These are phyloP conservation scores for Aspergillus awamori DNA, from an alignment of 2,329 filamentous ascomycete genomes.

Conservation along the genomic window DNA sequence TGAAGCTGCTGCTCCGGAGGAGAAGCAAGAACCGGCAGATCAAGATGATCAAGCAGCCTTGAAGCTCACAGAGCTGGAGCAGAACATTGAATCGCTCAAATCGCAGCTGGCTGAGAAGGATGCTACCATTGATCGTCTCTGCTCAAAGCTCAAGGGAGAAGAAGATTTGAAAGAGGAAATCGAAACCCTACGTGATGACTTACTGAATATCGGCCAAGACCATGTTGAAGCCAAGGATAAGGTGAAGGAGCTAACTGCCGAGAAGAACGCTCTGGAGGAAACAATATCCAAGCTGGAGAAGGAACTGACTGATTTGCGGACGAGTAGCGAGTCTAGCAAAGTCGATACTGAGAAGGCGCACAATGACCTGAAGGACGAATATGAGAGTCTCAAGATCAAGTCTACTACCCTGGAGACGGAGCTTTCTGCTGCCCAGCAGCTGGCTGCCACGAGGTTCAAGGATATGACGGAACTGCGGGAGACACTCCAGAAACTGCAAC, in stretches of 20 bases:
- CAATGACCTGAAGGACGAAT: constrained; percentile 62
- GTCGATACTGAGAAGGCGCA: constrained; percentile 56
- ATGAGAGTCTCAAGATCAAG: constrained; percentile 72
- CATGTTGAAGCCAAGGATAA: constrained; percentile 81
- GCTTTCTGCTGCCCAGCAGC: constrained; percentile 79
- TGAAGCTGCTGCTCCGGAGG: constrained; percentile 19
- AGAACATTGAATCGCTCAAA: constrained; percentile 40
- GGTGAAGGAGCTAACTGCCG: constrained; percentile 67
- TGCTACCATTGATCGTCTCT: constrained; percentile 70
- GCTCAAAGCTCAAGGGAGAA: constrained; percentile 71
- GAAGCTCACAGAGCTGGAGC: constrained; percentile 36
- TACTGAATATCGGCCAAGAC: constrained; percentile 77
- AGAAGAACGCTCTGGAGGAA: constrained; percentile 68
- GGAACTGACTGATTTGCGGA: constrained; percentile 63
- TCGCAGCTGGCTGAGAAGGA: constrained; percentile 61
- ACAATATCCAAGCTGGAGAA: constrained; percentile 70
- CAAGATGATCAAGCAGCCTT: constrained; percentile 35
- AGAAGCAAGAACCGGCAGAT: constrained; percentile 28
- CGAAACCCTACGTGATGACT: constrained; percentile 76
- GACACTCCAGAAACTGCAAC: constrained; percentile 79
- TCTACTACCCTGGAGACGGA: constrained; percentile 75
- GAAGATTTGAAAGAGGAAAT: constrained; percentile 84
- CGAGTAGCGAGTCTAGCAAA: constrained; percentile 48
- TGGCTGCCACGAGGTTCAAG: constrained; percentile 85
- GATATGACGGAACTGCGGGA: constrained; percentile 81